Conservation (phyloP, 768 basidiomycete species). For the Tylopilus subfusipes region DNA sequence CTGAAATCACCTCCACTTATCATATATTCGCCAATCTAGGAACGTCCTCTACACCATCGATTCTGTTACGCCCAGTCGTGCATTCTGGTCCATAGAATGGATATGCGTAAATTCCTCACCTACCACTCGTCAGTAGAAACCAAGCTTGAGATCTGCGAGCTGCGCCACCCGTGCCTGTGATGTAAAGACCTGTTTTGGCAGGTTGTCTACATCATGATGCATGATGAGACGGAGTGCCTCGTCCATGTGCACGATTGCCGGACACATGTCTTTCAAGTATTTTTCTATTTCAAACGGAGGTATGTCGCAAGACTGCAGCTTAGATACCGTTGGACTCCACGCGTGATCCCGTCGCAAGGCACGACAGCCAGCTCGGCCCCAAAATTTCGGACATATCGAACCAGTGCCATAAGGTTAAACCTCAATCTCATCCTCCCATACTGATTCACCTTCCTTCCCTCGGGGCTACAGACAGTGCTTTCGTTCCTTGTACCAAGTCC, state of each 20-base stretch:
- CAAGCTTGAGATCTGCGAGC: background rate
- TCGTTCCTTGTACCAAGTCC: background rate
- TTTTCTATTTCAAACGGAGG: background rate
- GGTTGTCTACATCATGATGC: background rate
- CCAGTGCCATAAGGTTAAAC: background rate
- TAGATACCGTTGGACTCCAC: background rate
- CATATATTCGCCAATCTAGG: background rate
- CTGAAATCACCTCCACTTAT: background rate
- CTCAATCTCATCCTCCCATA: background rate
- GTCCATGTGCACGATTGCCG: background rate
- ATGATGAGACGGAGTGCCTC: background rate
- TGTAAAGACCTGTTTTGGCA: conserved; percentile 7
- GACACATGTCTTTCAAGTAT: background rate
- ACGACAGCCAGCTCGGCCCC: background rate
- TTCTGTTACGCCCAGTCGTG: background rate
- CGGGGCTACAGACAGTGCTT: background rate
- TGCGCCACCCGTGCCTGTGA: conserved; percentile 4
- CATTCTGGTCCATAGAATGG: background rate
- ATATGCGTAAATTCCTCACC: background rate
- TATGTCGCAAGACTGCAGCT: background rate
- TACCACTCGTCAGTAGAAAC: background rate
- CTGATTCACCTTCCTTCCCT: background rate
- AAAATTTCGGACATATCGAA: background rate
- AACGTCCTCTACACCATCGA: background rate
- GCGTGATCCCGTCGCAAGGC: conserved; percentile 8